These are phyloP conservation scores for Barnettozyma californica DNA, from an alignment of 805 yeast genomes.

Conservation along the genomic window DNA sequence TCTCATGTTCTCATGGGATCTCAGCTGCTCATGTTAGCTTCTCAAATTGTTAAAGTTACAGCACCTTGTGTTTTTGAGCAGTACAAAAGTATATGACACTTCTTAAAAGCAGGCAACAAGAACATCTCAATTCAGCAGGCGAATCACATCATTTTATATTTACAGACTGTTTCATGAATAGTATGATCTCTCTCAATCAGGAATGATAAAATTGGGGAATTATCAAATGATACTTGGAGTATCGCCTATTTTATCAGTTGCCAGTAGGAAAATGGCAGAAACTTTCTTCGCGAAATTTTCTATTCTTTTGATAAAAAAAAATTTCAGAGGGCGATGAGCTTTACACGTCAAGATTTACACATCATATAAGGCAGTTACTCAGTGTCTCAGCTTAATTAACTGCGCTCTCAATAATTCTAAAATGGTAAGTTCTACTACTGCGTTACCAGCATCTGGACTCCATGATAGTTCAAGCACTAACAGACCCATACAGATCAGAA, in stretches of 20 bases:
- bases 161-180: no score
- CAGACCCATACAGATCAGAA: constrained; percentile 37
- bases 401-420: neutral
- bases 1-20: no score
- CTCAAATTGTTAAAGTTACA: no score
- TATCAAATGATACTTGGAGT: no score
- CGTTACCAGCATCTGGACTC: neutral
- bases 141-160: no score
- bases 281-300: neutral
- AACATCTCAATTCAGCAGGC: no score
- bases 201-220: neutral
- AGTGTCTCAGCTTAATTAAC: neutral
- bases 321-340: constrained; percentile 4
- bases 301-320: neutral
- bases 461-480: neutral
- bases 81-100: no score
- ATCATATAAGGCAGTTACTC: neutral
- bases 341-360: neutral
- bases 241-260: no score
- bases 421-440: neutral
- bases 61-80: no score
- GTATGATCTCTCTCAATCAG: neutral
- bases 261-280: constrained; percentile 1
- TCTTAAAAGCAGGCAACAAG: no score
- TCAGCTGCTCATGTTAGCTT: no score